Percentiles rank a stretch among this genome's conserved stretches.
These are phyloP conservation scores for Achaetomium macrosporum DNA, from an alignment of 2,329 filamentous ascomycete species.

Conservation along the genomic window DNA sequence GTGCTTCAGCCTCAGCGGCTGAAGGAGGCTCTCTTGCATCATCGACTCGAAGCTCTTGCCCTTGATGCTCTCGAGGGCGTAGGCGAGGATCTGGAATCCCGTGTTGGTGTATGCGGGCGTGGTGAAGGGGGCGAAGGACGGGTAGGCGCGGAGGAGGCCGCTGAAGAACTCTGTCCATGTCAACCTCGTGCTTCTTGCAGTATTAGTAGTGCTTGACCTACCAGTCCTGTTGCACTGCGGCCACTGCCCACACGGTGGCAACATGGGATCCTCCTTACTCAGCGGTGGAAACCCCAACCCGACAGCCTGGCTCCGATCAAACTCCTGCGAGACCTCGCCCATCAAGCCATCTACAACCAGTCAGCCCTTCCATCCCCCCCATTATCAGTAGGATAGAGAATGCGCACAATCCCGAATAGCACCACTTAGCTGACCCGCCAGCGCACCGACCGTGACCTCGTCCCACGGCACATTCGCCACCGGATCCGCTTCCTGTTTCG, in stretches of 20 bases:
- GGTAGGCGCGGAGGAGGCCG: conserved; percentile 28
- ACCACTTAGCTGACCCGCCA: conserved; percentile 25
- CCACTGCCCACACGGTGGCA: conserved; percentile 18
- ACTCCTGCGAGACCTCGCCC: conserved; percentile 20
- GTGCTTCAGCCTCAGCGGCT: conserved; percentile 28
- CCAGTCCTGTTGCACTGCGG: conserved; percentile 23
- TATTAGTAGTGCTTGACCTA: not conserved
- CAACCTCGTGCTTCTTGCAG: not conserved
- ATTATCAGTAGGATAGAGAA: not conserved
- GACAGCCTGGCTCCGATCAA: conserved; percentile 15
- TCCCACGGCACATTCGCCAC: conserved; percentile 22
- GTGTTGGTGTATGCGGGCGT: conserved; percentile 33
- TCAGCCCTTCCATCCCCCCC: not conserved
- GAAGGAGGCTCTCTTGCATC: conserved; percentile 29
- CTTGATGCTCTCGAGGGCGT: conserved; percentile 37
- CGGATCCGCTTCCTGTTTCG: conserved; percentile 17
- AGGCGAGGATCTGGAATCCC: conserved; percentile 33
- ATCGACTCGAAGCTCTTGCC: conserved; percentile 27
- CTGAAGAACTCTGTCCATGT: conserved; percentile 20
- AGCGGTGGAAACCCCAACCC: conserved; percentile 22
- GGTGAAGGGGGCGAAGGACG: conserved; percentile 29
- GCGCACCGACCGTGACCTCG: conserved; percentile 24
- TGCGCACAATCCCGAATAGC: conserved; percentile 23
- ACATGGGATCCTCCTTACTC: conserved; percentile 18
- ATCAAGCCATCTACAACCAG: conserved; percentile 18